Evolutionary conservation across 2,329 filamentous ascomycete genomes (phyloP), one percentile per base, ranked within the genome.

Genomic region (Penicillium janthinellum): DNA sequence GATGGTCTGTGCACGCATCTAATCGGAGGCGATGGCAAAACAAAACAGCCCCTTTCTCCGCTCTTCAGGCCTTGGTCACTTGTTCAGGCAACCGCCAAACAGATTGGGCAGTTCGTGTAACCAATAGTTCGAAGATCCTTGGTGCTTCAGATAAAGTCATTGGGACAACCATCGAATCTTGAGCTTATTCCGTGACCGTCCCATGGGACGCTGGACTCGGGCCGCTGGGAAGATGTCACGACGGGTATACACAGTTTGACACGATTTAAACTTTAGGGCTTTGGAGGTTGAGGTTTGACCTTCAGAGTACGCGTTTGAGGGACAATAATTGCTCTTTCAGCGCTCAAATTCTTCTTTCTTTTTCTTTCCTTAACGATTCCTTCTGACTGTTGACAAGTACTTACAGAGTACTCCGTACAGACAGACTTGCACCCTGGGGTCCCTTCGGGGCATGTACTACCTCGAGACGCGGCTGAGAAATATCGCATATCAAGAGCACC

Each of bases 121-220:
- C 44, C 50, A 48, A 39, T 54, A 52, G 45, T 52, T 22, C 34
- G 55, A 20, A 14, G 15, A 47, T 41, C 47, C 20, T 31, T 28
- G 20, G n/a, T 42, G 17, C 55, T 39, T 39, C 35, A 17, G 22
- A 38, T 52, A 60, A 34, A 45, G 47, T 41, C 28, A 56, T 57
- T 37, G 38, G 59, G 39, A 42, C 44, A 48, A 64, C 55, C 59
- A 63, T 64, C 48, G 53, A 67, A 67, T 64, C 59, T 67, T 67
- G 64, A 67, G 65, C 61, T 65, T 67, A 64, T 64, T 14, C 59
- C 35, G 55, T 17, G 17, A 17, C 17, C 17, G 1, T 51, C 45
- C 31, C 54, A 47, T 57, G 57, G 64, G 48, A 56, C 12, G 20
- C 17, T n/a, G 34, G 49, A 35, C 34, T 39, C 22, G 35, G 37